Evolutionary conservation across 768 basidiomycete species (phyloP).

Genomic region (Mycena vitilis): DNA sequence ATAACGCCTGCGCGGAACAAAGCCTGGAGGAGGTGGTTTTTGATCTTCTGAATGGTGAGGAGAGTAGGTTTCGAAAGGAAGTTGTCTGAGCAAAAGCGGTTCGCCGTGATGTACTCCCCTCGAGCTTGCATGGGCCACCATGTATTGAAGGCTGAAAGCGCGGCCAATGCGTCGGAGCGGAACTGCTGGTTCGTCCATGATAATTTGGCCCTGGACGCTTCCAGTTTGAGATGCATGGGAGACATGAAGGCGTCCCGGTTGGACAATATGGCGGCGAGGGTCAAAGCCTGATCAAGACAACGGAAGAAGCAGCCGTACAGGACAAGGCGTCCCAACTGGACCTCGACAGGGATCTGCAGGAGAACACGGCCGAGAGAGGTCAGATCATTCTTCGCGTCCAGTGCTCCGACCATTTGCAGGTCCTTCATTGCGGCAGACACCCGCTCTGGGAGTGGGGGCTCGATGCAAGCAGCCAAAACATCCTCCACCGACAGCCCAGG

Average conservation of each 20-base stretch:
- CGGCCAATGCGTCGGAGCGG: conserved; percentile 85
- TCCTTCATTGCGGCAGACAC: conserved; percentile 83
- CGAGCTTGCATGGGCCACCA: conserved; percentile 82
- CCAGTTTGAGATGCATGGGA: conserved; percentile 78
- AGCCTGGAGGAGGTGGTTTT: conserved; percentile 79
- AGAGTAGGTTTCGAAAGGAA: conserved; percentile 91
- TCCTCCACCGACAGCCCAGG: conserved; percentile 88
- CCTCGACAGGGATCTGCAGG: conserved; percentile 90
- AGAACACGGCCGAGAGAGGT: conserved; percentile 91
- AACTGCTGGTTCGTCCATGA: conserved; percentile 85
- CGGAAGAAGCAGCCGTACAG: conserved; percentile 94
- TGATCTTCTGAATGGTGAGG: conserved; percentile 83
- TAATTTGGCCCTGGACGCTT: conserved; percentile 79
- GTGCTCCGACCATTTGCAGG: conserved; percentile 87
- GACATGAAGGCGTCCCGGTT: conserved; percentile 92
- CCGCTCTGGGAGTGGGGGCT: conserved; percentile 84
- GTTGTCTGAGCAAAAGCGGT: conserved; percentile 84
- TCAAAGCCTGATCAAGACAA: conserved; percentile 88
- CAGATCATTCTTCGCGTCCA: conserved; percentile 79
- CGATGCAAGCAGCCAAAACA: conserved; percentile 86
- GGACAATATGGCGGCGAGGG: conserved; percentile 90
- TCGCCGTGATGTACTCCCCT: conserved; percentile 74
- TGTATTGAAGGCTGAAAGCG: conserved; percentile 80
- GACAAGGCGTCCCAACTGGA: conserved; percentile 88
- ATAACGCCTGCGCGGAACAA: conserved; percentile 86